phyloP scores from a whole-genome alignment of 129 eudicot species.

The Saussurea involucrata region DNA sequence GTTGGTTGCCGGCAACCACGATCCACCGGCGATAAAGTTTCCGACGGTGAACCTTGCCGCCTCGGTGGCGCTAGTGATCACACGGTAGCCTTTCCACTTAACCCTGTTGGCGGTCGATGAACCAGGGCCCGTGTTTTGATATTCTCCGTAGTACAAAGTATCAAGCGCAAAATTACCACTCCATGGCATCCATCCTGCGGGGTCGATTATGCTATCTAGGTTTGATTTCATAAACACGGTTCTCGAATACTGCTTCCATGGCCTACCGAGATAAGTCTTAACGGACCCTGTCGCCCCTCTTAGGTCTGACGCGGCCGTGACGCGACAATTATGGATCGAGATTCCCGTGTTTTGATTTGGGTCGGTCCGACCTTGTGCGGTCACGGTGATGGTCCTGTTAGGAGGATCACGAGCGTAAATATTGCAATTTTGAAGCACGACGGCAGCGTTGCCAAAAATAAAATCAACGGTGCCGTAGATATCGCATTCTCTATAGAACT shows the following conservation, averaged over 20 bases:
- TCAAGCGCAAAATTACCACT: slow-evolving; percentile 45
- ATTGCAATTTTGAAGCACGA: slow-evolving; percentile 52
- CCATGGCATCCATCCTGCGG: slow-evolving; percentile 54
- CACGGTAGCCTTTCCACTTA: slow-evolving; percentile 50
- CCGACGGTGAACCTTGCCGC: slow-evolving; percentile 43
- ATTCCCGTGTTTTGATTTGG: slow-evolving; percentile 59
- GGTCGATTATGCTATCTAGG: slow-evolving; percentile 37
- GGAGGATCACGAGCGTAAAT: slow-evolving; percentile 52
- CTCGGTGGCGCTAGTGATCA: slow-evolving; percentile 43
- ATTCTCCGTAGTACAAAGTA: slow-evolving; percentile 53
- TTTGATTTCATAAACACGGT: slow-evolving; percentile 40
- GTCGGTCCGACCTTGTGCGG: slow-evolving; percentile 62
- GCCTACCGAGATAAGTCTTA: slow-evolving; percentile 48
- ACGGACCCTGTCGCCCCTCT: slow-evolving; percentile 25
- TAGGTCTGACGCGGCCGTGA: slow-evolving; percentile 35
- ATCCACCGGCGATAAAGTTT: slow-evolving; percentile 48
- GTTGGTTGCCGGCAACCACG: slow-evolving; percentile 52
- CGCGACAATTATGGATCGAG: slow-evolving; percentile 47
- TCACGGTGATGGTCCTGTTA: slow-evolving; percentile 38
- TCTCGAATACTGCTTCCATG: slow-evolving; percentile 50
- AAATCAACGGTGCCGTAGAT: slow-evolving; percentile 60
- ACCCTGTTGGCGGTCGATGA: slow-evolving; percentile 41
- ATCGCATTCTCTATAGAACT: slow-evolving; percentile 45
- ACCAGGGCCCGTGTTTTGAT: slow-evolving; percentile 44
- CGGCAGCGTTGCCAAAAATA: slow-evolving; percentile 52